Evolutionary conservation across 108 stramenopile genomes (phyloP).

Genomic region (Phaeodactylum tricornutum): DNA sequence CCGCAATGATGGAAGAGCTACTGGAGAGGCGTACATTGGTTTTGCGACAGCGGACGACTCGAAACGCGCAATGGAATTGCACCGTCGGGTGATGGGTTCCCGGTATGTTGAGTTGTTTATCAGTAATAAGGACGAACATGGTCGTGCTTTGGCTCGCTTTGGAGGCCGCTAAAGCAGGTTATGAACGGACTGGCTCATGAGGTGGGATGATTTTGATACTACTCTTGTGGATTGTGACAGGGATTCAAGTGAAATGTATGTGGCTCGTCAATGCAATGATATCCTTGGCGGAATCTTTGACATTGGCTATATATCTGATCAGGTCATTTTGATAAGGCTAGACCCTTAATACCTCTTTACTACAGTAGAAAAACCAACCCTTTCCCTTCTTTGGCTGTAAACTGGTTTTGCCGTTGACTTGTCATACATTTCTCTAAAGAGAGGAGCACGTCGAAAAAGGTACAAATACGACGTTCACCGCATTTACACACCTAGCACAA

Average conservation of each 20-base stretch:
- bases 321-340: neutral
- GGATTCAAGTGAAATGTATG: neutral
- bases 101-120: conserved; percentile 94
- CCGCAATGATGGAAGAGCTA: conserved; percentile 87
- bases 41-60: conserved; percentile 77
- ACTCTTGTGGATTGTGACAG: neutral
- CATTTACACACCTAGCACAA: conserved; percentile 38
- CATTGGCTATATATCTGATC: neutral
- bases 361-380: neutral
- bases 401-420: neutral
- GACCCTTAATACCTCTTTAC: neutral
- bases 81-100: conserved; percentile 82
- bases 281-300: conserved; percentile 45
- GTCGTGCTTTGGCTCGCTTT: conserved; percentile 64
- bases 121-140: conserved; percentile 89
- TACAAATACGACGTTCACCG: too few relatives aligned
- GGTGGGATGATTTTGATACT: neutral
- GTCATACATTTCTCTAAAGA: neutral
- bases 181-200: neutral
- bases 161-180: conserved; percentile 39
- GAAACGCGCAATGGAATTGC: conserved; percentile 71
- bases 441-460: neutral
- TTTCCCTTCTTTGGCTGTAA: neutral
- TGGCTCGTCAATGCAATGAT: conserved; percentile 13
- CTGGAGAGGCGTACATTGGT: conserved; percentile 88